Base-by-base conservation (phyloP, 108 stramenopile genomes). In the Mediolabrus comicus region DNA sequence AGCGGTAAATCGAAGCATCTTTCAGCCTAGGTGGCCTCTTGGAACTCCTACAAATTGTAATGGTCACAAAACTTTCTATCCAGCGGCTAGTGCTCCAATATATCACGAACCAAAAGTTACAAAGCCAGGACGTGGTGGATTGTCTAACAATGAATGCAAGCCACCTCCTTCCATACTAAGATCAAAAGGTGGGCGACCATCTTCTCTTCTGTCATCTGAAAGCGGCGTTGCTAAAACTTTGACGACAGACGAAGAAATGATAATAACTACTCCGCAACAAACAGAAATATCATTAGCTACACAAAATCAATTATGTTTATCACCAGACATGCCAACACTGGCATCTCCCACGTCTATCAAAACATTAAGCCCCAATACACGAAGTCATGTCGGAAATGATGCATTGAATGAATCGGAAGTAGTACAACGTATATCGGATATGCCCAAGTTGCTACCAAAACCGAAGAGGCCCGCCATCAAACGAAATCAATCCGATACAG, bases 281-380 rank as follows among this genome's bases (percentile, higher is more conserved):
- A 10, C 33, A 6, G 5, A 33, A 33, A 6, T 7, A 33, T 3
- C 33, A 6, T 7, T 33, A 33, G 33, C 33, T 33, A 33, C 33
- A 49, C 46, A 49, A 49, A 63, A 46, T 27, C 27, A 55, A 27
- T 36, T 34, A 4, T 24, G 19, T 14, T 28, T 55, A 22, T 62
- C 57, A 26, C 28, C 62, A 33, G 39, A 62, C 11, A 17, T 22
- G 31, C 65, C 64, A 46, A 71, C 69, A 28, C 39, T 71, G 19
- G 69, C 69, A 27, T 71, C 77, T 25, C 69, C 77, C 13, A 65
- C 62, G 17, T 78, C 69, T 35, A 71, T 78, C 26, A 56, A 30
- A 46, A 65, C 77, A 8, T 60, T 78, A 11, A 39, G 33, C 14
- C 6, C 22, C 3, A 9, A 19, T 19, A 27, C 22, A 32, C 12